Percentiles rank a stretch among this genome's conserved stretches.
phyloP scores from a whole-genome alignment of 495 filamentous ascomycete species.

The Emericellopsis terricola region DNA sequence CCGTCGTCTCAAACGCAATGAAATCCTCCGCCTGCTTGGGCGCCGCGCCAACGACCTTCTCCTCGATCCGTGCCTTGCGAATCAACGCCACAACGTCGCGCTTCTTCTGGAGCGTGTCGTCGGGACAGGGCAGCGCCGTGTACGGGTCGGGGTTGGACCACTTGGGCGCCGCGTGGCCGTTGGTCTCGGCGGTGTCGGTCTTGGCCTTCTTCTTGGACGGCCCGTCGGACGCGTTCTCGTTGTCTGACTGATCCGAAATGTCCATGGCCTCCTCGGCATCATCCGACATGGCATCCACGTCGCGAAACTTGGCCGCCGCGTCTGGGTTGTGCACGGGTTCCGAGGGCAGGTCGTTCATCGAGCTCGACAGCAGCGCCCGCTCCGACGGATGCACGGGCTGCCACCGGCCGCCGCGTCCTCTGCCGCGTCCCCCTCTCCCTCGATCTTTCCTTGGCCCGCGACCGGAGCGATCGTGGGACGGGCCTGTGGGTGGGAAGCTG shows the following conservation, averaged over 20 bases:
- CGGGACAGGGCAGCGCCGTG: conserved; percentile 58
- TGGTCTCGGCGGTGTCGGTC: conserved; percentile 10
- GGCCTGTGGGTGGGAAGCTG: conserved; percentile 6
- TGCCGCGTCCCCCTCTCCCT: conserved; percentile 6
- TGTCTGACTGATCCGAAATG: conserved; percentile 25
- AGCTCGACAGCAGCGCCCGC: conserved; percentile 19
- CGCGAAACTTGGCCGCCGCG: conserved; percentile 20
- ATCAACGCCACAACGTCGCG: conserved; percentile 77
- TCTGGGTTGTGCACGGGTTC: conserved; percentile 17
- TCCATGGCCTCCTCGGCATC: conserved; percentile 55
- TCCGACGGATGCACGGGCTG: conserved; percentile 12
- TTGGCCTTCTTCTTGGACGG: conserved; percentile 29
- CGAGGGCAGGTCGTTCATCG: conserved; percentile 14
- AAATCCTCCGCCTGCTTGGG: conserved; percentile 46
- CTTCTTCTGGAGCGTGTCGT: conserved; percentile 42
- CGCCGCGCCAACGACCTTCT: conserved; percentile 30
- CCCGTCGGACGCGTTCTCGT: conserved; percentile 30
- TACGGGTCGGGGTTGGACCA: conserved; percentile 96
- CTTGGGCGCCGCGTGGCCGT: conserved; percentile 37
- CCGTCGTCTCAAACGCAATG: conserved; percentile 57
- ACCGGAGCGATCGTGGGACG: conserved; percentile 3
- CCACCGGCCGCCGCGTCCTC: background rate
- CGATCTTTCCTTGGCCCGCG: conserved; percentile 4
- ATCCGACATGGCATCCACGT: conserved; percentile 45
- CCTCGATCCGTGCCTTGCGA: conserved; percentile 55